These are phyloP conservation scores for Ramalina intermedia DNA, from an alignment of 495 filamentous ascomycete genomes.

Conservation along the genomic window DNA sequence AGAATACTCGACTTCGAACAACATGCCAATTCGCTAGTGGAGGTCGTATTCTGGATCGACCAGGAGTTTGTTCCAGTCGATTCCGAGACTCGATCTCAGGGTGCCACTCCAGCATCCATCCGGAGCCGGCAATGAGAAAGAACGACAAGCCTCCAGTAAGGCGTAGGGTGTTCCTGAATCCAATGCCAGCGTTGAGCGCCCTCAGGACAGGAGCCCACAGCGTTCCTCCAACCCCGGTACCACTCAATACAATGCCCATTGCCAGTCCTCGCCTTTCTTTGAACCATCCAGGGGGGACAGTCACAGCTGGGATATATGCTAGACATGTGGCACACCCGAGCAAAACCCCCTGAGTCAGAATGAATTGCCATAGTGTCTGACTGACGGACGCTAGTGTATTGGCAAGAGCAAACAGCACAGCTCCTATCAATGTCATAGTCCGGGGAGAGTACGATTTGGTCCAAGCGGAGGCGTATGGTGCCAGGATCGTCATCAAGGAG, in stretches of 20 bases:
- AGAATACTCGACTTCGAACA: slow-evolving; percentile 21
- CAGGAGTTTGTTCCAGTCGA: slow-evolving; percentile 12
- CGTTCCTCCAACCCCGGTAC: slow-evolving; percentile 24
- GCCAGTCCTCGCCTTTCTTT: slow-evolving; percentile 20
- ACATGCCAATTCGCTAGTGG: slow-evolving; percentile 23
- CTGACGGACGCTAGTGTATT: slow-evolving; percentile 24
- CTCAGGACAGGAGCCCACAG: slow-evolving; percentile 24
- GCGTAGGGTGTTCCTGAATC: slow-evolving; percentile 27
- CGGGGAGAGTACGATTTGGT: slow-evolving; percentile 24
- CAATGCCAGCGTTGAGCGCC: slow-evolving; percentile 17
- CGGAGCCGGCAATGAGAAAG: slow-evolving; percentile 16
- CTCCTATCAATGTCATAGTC: slow-evolving; percentile 19
- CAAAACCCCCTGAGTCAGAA: slow-evolving; percentile 26
- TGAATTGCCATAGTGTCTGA: slow-evolving; percentile 26
- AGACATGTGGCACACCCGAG: slow-evolving; percentile 25
- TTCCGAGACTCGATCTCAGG: slow-evolving; percentile 10
- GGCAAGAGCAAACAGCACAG: slow-evolving; percentile 18
- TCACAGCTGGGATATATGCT: slow-evolving; percentile 25
- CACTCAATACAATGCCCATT: slow-evolving; percentile 26
- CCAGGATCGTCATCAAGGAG: slow-evolving; percentile 30
- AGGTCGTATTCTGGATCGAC: slow-evolving; percentile 10
- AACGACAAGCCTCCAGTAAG: slow-evolving; percentile 23
- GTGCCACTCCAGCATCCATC: slow-evolving; percentile 21
- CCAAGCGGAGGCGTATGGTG: slow-evolving; percentile 25
- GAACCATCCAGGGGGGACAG: slow-evolving; percentile 26